Percentiles rank a stretch among this genome's conserved stretches.
Evolutionary conservation across 2,329 filamentous ascomycete genomes (phyloP).

Genomic region (Pyrenochaeta sp.): DNA sequence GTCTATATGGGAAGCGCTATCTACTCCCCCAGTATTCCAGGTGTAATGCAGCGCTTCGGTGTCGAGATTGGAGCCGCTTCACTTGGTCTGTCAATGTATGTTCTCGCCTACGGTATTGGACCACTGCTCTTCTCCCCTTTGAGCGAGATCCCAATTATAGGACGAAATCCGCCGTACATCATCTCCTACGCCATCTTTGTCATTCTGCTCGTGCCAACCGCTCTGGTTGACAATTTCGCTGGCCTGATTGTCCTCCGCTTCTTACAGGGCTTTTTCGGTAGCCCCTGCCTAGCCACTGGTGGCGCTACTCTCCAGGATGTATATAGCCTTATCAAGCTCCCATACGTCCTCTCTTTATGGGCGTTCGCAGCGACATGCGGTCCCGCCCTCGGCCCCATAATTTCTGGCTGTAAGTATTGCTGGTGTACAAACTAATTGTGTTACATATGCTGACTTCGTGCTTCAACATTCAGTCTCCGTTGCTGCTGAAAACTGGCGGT

Average conservation of each 20-base stretch:
- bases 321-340: slow-evolving; percentile 54
- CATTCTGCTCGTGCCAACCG: slow-evolving; percentile 70
- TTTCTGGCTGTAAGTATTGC: slow-evolving; percentile 69
- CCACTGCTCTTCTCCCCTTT: slow-evolving; percentile 73
- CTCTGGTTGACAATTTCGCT: slow-evolving; percentile 68
- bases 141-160: slow-evolving; percentile 71
- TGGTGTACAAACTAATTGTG: neutral
- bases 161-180: slow-evolving; percentile 73
- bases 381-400: slow-evolving; percentile 70
- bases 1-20: slow-evolving; percentile 64
- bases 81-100: slow-evolving; percentile 69
- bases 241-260: slow-evolving; percentile 66
- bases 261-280: slow-evolving; percentile 52
- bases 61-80: slow-evolving; percentile 62
- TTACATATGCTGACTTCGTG: neutral
- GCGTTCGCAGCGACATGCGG: slow-evolving; percentile 62
- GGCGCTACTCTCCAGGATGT: slow-evolving; percentile 50
- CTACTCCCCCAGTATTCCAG: slow-evolving; percentile 55
- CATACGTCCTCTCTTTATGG: slow-evolving; percentile 56
- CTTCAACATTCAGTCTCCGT: slow-evolving; percentile 58
- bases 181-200: slow-evolving; percentile 74
- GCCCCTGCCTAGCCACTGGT: slow-evolving; percentile 49
- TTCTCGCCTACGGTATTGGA: slow-evolving; percentile 68
- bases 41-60: slow-evolving; percentile 63
- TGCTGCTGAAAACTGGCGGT: slow-evolving; percentile 77